These are phyloP conservation scores for Westerdykella sp. DNA, from an alignment of 2,329 filamentous ascomycete genomes.

Conservation along the genomic window DNA sequence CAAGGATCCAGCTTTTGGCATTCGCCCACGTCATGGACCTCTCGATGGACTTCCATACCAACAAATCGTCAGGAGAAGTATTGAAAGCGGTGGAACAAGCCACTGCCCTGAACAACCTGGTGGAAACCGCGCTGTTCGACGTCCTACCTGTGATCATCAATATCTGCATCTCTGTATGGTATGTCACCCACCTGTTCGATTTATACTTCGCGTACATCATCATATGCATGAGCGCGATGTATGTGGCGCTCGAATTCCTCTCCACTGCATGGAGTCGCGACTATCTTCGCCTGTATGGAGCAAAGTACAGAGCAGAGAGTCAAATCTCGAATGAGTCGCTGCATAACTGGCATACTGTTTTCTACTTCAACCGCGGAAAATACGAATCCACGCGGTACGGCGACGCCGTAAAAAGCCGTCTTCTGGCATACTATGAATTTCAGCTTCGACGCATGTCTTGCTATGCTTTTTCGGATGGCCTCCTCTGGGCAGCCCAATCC, in stretches of 20 bases:
- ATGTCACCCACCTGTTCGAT: constrained; percentile 58
- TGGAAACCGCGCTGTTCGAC: constrained; percentile 55
- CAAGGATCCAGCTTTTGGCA: constrained; percentile 53
- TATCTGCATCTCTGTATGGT: constrained; percentile 54
- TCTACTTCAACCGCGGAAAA: constrained; percentile 52
- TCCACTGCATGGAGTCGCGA: constrained; percentile 38
- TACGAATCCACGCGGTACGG: constrained; percentile 51
- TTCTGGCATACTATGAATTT: constrained; percentile 29
- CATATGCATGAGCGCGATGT: constrained; percentile 39
- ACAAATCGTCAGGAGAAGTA: constrained; percentile 58
- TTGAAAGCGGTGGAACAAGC: constrained; percentile 61
- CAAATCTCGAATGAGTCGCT: constrained; percentile 54
- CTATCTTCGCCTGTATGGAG: constrained; percentile 39
- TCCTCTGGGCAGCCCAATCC: constrained; percentile 47
- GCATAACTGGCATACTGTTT: constrained; percentile 55
- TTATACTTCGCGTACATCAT: constrained; percentile 42
- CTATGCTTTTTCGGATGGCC: constrained; percentile 40
- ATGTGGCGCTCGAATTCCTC: constrained; percentile 48
- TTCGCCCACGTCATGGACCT: constrained; percentile 64
- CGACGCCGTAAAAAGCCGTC: constrained; percentile 34
- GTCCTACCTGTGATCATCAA: constrained; percentile 59
- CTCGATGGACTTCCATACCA: constrained; percentile 64
- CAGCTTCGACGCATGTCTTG: constrained; percentile 27
- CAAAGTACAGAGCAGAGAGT: constrained; percentile 45
- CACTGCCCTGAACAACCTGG: constrained; percentile 51